Conservation (phyloP, 495 filamentous ascomycete species). For the Trichoderma erinaceum region DNA sequence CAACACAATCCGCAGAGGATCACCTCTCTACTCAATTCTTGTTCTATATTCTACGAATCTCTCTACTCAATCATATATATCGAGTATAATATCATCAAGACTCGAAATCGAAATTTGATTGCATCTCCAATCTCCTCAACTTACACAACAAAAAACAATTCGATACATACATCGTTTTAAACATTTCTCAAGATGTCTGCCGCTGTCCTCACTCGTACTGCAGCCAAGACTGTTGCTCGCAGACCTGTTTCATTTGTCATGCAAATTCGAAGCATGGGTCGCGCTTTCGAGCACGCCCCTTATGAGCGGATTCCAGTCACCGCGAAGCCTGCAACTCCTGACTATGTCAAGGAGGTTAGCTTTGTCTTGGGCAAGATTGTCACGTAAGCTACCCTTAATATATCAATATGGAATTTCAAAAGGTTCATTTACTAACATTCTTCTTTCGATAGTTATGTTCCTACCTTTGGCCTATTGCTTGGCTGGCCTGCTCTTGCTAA, state of each 20-base stretch:
- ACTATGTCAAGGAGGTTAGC: background rate
- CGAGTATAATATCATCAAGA: background rate
- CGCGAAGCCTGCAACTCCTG: background rate
- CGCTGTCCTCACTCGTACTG: background rate
- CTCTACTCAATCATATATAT: background rate
- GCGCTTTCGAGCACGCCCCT: background rate
- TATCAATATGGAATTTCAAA: background rate
- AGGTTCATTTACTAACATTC: background rate
- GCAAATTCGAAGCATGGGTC: background rate
- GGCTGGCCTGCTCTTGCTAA: background rate
- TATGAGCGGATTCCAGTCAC: background rate
- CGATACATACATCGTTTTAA: background rate
- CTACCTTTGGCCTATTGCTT: background rate
- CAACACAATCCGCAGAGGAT: background rate
- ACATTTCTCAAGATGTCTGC: constrained; percentile 9
- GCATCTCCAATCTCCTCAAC: background rate
- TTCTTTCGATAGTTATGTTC: background rate
- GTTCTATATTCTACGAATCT: background rate
- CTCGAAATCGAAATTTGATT: background rate
- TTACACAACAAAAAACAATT: background rate
- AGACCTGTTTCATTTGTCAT: background rate
- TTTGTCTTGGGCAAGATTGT: background rate
- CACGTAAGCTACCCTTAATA: background rate
- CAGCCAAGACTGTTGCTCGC: background rate
- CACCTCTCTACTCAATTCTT: constrained; percentile 9